Evolutionary conservation across 139 green algal genomes (phyloP).

Genomic region (Pseudopediastrum boryanum): DNA sequence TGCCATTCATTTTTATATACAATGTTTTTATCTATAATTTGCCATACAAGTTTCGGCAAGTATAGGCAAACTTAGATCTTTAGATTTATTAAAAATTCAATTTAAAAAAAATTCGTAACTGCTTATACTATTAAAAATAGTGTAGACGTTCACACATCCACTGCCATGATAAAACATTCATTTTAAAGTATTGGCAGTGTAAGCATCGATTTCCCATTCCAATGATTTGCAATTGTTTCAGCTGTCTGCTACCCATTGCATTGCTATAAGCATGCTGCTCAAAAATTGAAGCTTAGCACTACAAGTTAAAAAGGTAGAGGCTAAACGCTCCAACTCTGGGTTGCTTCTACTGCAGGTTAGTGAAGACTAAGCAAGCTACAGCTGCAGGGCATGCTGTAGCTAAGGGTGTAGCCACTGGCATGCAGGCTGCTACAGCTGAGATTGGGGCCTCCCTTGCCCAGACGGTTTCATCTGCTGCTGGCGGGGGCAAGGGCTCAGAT

Average conservation of each 20-base stretch:
- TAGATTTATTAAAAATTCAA: background rate
- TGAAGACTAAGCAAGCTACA: conserved; percentile 34
- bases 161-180: conserved; percentile 9
- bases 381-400: conserved; percentile 25
- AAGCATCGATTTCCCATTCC: no score
- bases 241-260: no score
- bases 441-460: conserved; percentile 5
- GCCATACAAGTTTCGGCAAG: no score
- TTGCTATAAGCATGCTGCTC: no score
- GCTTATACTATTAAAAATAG: conserved; percentile 4
- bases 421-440: conserved; percentile 38
- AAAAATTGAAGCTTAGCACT: no score
- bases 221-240: no score
- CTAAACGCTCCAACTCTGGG: background rate
- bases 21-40: background rate
- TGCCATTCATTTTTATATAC: background rate
- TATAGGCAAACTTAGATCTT: no score
- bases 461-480: background rate
- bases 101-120: background rate
- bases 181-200: no score
- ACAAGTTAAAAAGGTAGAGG: no score
- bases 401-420: conserved; percentile 36
- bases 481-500: background rate
- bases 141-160: conserved; percentile 1
- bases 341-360: conserved; percentile 2